A percentile compares a stretch with the other conserved stretches of the same genome.
phyloP scores from a whole-genome alignment of 371 early-diverging fungal genomes.

The Saksenaea oblongispora region DNA sequence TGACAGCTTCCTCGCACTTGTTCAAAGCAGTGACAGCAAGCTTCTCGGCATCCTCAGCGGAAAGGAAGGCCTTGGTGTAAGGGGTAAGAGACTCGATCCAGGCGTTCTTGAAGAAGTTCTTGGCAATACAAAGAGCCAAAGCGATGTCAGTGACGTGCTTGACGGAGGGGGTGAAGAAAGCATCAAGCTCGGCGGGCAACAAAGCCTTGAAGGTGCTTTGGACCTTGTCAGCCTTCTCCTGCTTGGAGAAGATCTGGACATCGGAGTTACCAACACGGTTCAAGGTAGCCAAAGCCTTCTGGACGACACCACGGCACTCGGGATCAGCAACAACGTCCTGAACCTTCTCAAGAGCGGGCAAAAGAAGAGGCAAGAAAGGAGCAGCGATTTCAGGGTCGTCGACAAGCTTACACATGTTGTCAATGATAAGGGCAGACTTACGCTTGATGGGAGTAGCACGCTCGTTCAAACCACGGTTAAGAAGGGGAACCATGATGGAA shows the following conservation, averaged over 20 bases:
- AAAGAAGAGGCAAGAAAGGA: conserved; percentile 77
- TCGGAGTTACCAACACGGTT: conserved; percentile 31
- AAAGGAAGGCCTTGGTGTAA: conserved; percentile 17
- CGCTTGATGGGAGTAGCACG: conserved; percentile 68
- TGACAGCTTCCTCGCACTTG: conserved; percentile 45
- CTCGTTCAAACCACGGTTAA: conserved; percentile 74
- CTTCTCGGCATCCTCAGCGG: conserved; percentile 29
- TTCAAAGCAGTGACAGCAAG: conserved; percentile 34
- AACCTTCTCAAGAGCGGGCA: conserved; percentile 76
- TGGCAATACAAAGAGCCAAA: conserved; percentile 34
- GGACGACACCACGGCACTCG: conserved; percentile 69
- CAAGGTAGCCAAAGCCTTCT: conserved; percentile 48
- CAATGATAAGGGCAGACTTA: conserved; percentile 83
- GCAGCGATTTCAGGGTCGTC: conserved; percentile 76
- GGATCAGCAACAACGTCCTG: conserved; percentile 79
- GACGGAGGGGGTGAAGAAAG: conserved; percentile 38
- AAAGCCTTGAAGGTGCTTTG: conserved; percentile 34
- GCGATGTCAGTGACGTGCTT: conserved; percentile 39
- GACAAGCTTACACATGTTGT: conserved; percentile 86
- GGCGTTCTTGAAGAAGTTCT: conserved; percentile 35
- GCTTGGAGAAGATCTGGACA: conserved; percentile 34
- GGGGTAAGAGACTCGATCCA: conserved; percentile 46
- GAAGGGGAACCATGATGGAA: conserved; percentile 79
- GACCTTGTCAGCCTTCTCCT: conserved; percentile 50
- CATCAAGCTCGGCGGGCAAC: conserved; percentile 43